phyloP scores from a whole-genome alignment of 2,329 filamentous ascomycete species.

The Tolypocladium ophioglossoides region DNA sequence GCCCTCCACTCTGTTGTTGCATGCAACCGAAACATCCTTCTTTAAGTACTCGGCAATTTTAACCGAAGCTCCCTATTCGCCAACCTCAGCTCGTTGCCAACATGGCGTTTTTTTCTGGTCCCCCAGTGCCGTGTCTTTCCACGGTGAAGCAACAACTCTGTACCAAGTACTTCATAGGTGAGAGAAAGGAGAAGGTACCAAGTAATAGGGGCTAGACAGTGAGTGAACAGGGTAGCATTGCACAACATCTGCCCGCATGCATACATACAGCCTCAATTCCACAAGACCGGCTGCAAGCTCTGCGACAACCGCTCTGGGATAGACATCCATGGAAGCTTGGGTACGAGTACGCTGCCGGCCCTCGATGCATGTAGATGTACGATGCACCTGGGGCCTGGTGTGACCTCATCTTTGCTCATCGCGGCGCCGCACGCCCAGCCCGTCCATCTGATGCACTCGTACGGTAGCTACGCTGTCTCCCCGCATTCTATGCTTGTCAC shows the following conservation, averaged over 20 bases:
- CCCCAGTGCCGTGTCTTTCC: not conserved
- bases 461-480: too few relatives aligned
- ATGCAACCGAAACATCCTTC: not conserved
- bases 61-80: not conserved
- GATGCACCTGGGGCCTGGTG: not conserved
- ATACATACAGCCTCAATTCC: not conserved
- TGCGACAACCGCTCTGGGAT: not conserved
- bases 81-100: not conserved
- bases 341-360: not conserved
- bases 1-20: conserved; percentile 2
- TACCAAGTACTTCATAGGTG: not conserved
- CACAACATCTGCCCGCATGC: not conserved
- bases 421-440: too few relatives aligned
- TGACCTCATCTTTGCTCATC: not conserved
- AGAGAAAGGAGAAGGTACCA: not conserved
- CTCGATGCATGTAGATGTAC: not conserved
- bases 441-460: too few relatives aligned
- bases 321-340: not conserved
- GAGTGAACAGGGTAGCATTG: not conserved
- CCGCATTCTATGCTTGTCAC: too few relatives aligned
- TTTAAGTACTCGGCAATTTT: not conserved
- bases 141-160: not conserved
- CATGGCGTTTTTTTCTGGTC: not conserved
- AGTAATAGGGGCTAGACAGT: not conserved
- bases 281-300: not conserved